Percentiles rank a stretch among this genome's conserved stretches.
These are phyloP conservation scores for Oleoguttula mirabilis DNA, from an alignment of 495 filamentous ascomycete species.

Conservation along the genomic window DNA sequence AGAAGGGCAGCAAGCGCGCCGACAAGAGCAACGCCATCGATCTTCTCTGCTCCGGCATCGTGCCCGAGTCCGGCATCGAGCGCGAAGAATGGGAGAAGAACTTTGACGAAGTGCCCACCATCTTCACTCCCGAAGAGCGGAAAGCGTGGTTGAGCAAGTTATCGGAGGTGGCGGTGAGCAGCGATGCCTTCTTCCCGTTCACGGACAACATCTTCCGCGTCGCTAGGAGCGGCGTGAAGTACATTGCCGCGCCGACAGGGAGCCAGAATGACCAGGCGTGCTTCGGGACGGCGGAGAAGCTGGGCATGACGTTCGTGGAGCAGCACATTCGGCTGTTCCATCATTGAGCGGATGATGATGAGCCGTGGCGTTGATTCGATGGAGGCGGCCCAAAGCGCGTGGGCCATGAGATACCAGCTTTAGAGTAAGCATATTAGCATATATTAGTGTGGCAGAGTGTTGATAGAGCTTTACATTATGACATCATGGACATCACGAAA, in stretches of 20 bases:
- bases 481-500: too few species aligned
- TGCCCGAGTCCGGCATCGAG: conserved; percentile 71
- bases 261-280: conserved; percentile 87
- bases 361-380: too few species aligned
- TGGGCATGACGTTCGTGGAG: conserved; percentile 83
- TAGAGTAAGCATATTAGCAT: too few species aligned
- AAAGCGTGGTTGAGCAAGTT: conserved; percentile 71
- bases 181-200: conserved; percentile 98
- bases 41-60: conserved; percentile 74
- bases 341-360: too few species aligned
- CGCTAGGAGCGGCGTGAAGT: conserved; percentile 78
- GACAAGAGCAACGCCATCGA: conserved; percentile 99
- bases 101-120: conserved; percentile 80
- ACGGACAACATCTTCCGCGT: conserved; percentile 94
- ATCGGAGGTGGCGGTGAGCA: conserved; percentile 70
- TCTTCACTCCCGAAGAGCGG: conserved; percentile 76
- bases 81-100: conserved; percentile 72
- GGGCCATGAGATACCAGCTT: too few species aligned
- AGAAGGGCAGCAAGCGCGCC: conserved; percentile 87
- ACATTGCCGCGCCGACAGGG: conserved; percentile 82
- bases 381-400: too few species aligned
- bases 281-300: conserved; percentile 83
- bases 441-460: too few species aligned
- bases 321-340: conserved; percentile 82
- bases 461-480: too few species aligned